Evolutionary conservation across 2,329 filamentous ascomycete genomes (phyloP).

Genomic region (Capronia epimyces): DNA sequence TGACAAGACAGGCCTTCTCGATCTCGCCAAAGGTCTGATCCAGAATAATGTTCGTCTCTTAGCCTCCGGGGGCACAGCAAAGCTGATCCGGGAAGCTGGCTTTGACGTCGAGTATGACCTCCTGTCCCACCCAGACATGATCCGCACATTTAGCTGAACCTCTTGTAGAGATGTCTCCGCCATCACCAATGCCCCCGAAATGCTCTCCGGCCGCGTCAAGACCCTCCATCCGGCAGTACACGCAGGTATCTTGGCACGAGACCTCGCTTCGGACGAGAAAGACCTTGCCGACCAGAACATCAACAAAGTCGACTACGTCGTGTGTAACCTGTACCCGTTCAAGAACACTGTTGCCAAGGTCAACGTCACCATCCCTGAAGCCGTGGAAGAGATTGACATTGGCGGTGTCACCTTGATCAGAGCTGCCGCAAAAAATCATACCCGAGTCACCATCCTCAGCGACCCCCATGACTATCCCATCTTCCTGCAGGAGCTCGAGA

Average conservation of each 20-base stretch:
- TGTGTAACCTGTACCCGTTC: slow-evolving; percentile 99
- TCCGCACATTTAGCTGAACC: slow-evolving; percentile 9
- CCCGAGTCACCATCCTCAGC: slow-evolving; percentile 89
- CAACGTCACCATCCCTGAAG: slow-evolving; percentile 93
- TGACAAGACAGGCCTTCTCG: slow-evolving; percentile 93
- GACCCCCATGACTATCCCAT: slow-evolving; percentile 90
- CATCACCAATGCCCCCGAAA: slow-evolving; percentile 94
- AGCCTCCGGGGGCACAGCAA: slow-evolving; percentile 90
- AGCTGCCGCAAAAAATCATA: slow-evolving; percentile 96
- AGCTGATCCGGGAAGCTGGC: slow-evolving; percentile 92
- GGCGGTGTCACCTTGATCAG: slow-evolving; percentile 94
- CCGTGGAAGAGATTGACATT: slow-evolving; percentile 98
- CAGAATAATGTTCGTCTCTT: slow-evolving; percentile 87
- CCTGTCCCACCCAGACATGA: not conserved
- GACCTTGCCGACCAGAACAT: slow-evolving; percentile 94
- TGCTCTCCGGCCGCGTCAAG: slow-evolving; percentile 89
- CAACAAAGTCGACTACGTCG: slow-evolving; percentile 87
- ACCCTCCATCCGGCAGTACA: slow-evolving; percentile 93
- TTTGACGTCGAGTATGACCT: slow-evolving; percentile 77
- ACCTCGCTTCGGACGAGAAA: slow-evolving; percentile 93
- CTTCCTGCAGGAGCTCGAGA: slow-evolving; percentile 84
- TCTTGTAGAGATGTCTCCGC: slow-evolving; percentile 80
- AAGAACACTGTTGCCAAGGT: slow-evolving; percentile 96
- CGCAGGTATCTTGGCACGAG: slow-evolving; percentile 77
- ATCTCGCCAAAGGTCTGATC: slow-evolving; percentile 83